A percentile compares a stretch with the other conserved stretches of the same genome.
These are phyloP conservation scores for Trichosanthes truncata DNA, from an alignment of 306 rosid species.

Conservation along the genomic window DNA sequence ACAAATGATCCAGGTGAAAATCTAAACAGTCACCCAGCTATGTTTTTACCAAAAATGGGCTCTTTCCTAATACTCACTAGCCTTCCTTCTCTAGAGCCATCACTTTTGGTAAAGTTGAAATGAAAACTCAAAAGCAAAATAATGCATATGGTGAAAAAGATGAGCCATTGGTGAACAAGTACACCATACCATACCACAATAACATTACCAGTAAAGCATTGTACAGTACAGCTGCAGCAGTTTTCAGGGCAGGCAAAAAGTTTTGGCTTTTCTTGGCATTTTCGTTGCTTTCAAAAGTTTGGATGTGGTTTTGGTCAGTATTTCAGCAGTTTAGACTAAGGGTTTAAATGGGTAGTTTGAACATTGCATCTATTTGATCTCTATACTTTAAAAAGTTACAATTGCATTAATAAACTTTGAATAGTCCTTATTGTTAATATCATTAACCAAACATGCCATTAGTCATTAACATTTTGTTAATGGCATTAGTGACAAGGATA, in stretches of 20 bases:
- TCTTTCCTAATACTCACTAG: neutral
- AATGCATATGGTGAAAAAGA: neutral
- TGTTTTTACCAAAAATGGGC: neutral
- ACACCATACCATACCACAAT: too few species aligned
- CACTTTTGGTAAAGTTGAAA: neutral
- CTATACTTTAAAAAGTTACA: neutral
- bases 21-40: neutral
- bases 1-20: neutral
- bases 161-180: neutral
- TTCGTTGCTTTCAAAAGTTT: neutral
- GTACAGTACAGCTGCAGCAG: neutral
- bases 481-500: neutral
- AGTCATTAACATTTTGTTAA: neutral
- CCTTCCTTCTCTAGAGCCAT: neutral
- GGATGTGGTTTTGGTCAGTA: neutral
- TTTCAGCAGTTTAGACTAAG: neutral
- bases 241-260: neutral
- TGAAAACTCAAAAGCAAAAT: neutral
- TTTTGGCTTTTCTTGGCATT: neutral
- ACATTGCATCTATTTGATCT: neutral
- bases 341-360: neutral
- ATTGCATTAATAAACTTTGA: neutral
- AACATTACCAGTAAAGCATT: conserved; percentile 3
- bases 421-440: neutral
- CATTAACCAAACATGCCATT: neutral